Base-by-base conservation (phyloP, 176 grass and related monocot genomes). In the Rhipidocladum racemiflorum region DNA sequence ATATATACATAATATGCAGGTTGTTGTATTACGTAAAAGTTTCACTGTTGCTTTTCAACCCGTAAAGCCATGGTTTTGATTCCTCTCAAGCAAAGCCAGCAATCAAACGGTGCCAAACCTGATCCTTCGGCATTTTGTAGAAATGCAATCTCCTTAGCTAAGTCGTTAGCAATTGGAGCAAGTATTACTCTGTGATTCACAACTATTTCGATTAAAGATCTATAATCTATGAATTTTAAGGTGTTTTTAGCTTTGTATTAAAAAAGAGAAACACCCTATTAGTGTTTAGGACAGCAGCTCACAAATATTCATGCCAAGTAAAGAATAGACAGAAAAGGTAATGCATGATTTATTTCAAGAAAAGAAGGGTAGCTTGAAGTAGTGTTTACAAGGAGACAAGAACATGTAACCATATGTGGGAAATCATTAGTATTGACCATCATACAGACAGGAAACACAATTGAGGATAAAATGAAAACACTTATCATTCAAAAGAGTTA, bases 31-130 rank as follows among this genome's bases (percentile, higher is more conserved):
- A 70, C 4, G 35, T 24, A 63, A 9, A 34, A 29, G 44, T 43
- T 68, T 50, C 64, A 97, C 94, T 97, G 90, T 79, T 98, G 95
- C 83, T 89, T 98, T 76, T 98, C 92, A 42, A 98, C 87, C 11
- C 96, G 85, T 61, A 98, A 63, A 79, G 92, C 88, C 96, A 98
- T 98, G 64, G 96, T 98, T 84, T 98, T 95, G 66, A 98, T 90
- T 77, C 88, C 92, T 66, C 90, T 87, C 85, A 92, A 86, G 56
- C 96, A 98, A 82, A 94, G 92, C 90, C 92, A 94, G 75, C 86
- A 94, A 86, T 93, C 95, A 91, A 97, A 97, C 78, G 92, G 89
- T 42, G 92, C 88, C 74, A 98, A 78, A 69, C 92, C 95, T 59
- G 90, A 77, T 49, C 95, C 95, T 98, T 95, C 95, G 0, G 92